phyloP scores from a whole-genome alignment of 257 asterid genomes.

The Solanum tarapatanum region DNA sequence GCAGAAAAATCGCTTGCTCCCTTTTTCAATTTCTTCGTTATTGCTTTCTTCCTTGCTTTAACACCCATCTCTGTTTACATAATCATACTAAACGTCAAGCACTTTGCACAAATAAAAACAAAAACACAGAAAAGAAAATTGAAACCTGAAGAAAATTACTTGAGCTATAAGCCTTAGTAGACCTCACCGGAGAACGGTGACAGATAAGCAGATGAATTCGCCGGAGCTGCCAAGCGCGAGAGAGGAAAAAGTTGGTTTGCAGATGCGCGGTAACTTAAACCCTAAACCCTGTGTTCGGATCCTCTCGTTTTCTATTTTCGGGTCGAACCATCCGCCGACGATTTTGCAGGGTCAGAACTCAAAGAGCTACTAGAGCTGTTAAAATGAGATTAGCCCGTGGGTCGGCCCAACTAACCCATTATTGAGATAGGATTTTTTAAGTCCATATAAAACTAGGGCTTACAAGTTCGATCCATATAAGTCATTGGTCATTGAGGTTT shows the following conservation, averaged over 20 bases:
- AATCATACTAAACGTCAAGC: neutral
- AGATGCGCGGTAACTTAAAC: neutral
- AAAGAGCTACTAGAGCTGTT: too few species aligned
- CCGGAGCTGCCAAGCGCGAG: neutral
- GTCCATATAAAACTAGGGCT: too few species aligned
- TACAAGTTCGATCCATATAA: too few species aligned
- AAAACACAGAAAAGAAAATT: neutral
- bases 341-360: neutral
- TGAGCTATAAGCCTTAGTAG: neutral
- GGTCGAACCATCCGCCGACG: neutral
- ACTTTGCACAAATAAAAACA: neutral
- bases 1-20: constrained; percentile 30
- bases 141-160: neutral
- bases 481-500: too few species aligned
- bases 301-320: neutral
- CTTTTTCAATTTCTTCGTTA: constrained; percentile 33
- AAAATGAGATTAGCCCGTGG: too few species aligned
- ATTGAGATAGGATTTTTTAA: too few species aligned
- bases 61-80: constrained; percentile 23
- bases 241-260: neutral
- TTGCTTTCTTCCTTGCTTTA: constrained; percentile 42
- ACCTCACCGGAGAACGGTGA: neutral
- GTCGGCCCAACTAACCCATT: too few species aligned
- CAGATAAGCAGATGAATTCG: neutral
- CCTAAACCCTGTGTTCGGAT: neutral